A percentile compares a stretch with the other conserved stretches of the same genome.
Conservation (phyloP, 352 stramenopile genomes). For the Nothophytophthora sp. region DNA sequence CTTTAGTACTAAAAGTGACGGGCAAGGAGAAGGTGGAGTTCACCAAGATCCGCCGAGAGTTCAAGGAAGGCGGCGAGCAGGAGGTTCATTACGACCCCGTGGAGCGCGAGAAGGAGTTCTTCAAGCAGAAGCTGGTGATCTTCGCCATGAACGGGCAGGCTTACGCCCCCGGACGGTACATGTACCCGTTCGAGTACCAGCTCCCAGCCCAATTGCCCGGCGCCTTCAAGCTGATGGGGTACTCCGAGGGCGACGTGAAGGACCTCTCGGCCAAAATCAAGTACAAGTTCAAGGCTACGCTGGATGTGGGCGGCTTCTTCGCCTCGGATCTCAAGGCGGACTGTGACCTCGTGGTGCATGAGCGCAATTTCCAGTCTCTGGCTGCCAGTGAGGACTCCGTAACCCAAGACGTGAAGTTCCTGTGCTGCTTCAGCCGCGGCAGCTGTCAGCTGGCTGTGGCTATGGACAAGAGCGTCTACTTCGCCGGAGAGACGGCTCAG, state of each 20-base stretch:
- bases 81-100: conserved; percentile 25
- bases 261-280: conserved; percentile 64
- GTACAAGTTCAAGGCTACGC: conserved; percentile 78
- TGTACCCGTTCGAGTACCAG: conserved; percentile 72
- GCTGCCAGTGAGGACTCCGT: conserved; percentile 55
- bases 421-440: conserved; percentile 70
- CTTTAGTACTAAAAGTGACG: conserved; percentile 58
- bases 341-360: conserved; percentile 55
- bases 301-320: conserved; percentile 63
- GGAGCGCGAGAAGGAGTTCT: conserved; percentile 54
- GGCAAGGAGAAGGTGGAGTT: conserved; percentile 73
- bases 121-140: conserved; percentile 75
- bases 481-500: conserved; percentile 53
- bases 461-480: conserved; percentile 79
- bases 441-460: conserved; percentile 50
- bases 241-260: conserved; percentile 41
- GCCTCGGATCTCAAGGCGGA: conserved; percentile 66
- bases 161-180: conserved; percentile 48
- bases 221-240: conserved; percentile 51
- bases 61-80: conserved; percentile 27
- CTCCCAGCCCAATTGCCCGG: conserved; percentile 51
- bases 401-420: conserved; percentile 49
- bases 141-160: conserved; percentile 29
- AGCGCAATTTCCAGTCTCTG: conserved; percentile 48
- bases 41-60: conserved; percentile 32